A percentile compares a stretch with the other conserved stretches of the same genome.
phyloP scores from a whole-genome alignment of 2,329 filamentous ascomycete species.

The Didymellaceae sp. region DNA sequence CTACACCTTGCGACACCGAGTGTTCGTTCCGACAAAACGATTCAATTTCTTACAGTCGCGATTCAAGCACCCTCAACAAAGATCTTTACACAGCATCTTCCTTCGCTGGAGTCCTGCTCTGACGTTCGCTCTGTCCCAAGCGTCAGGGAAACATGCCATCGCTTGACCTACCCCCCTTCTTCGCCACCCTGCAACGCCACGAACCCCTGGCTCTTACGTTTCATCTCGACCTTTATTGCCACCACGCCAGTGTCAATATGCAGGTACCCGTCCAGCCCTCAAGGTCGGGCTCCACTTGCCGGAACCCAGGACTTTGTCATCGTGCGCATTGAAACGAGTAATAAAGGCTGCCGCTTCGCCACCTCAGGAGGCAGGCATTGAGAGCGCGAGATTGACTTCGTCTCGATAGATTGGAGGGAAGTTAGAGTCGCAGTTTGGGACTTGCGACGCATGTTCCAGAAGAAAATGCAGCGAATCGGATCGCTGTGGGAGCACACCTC shows the following conservation, averaged over 20 bases:
- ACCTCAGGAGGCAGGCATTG: background rate
- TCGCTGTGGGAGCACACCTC: too few species aligned
- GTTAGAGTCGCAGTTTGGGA: constrained; percentile 3
- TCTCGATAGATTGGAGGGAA: background rate
- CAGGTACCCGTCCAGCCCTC: constrained; percentile 12
- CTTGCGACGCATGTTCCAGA: constrained; percentile 3
- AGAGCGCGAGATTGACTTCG: background rate
- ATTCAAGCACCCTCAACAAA: background rate
- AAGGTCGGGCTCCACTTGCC: constrained; percentile 3
- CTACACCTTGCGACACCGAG: background rate
- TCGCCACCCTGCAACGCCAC: constrained; percentile 8
- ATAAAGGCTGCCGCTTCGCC: constrained; percentile 2
- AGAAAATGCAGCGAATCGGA: background rate
- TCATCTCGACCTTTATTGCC: constrained; percentile 4
- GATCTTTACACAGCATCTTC: too few species aligned
- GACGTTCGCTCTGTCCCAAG: background rate
- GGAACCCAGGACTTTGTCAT: background rate
- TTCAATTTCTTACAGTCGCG: background rate
- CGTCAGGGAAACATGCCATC: constrained; percentile 10
- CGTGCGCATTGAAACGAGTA: background rate
- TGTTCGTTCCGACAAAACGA: background rate
- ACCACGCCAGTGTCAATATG: constrained; percentile 13
- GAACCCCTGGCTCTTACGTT: constrained; percentile 3
- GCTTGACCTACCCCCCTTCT: constrained; percentile 8
- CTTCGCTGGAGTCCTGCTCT: too few species aligned